phyloP scores from a whole-genome alignment of 306 rosid genomes.

The Neltuma alba region DNA sequence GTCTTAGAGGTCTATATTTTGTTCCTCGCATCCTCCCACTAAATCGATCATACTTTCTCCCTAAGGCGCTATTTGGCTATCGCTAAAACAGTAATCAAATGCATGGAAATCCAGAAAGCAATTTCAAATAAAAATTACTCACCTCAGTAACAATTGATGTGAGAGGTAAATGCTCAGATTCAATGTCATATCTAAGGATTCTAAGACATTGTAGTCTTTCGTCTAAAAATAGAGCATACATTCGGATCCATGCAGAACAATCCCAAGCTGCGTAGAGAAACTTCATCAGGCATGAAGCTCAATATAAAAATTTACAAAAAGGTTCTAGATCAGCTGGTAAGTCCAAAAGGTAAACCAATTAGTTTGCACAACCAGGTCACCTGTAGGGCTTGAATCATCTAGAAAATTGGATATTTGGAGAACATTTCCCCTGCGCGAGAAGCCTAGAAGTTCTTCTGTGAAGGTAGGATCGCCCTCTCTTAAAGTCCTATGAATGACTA shows the following conservation, averaged over 20 bases:
- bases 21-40: not conserved
- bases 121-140: constrained; percentile 13
- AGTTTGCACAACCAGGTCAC: constrained; percentile 45
- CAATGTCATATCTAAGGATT: constrained; percentile 78
- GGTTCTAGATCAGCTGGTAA: constrained; percentile 15
- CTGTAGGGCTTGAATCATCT: constrained; percentile 87
- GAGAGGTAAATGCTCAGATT: constrained; percentile 71
- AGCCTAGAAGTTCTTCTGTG: constrained; percentile 83
- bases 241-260: constrained; percentile 92
- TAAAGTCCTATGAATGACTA: too few relatives aligned
- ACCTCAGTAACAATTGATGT: constrained; percentile 60
- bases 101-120: not conserved
- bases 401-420: constrained; percentile 87
- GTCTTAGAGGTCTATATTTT: not conserved
- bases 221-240: constrained; percentile 81
- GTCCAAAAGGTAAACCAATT: not conserved
- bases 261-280: constrained; percentile 84
- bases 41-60: not conserved
- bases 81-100: not conserved
- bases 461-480: too few relatives aligned
- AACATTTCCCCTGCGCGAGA: constrained; percentile 62
- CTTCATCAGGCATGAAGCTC: constrained; percentile 36
- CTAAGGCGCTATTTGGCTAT: not conserved
- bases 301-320: constrained; percentile 17
- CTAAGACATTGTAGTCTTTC: constrained; percentile 85